phyloP scores from a whole-genome alignment of 169 alveolate genomes.

The Cryptosporidium viatorum region DNA sequence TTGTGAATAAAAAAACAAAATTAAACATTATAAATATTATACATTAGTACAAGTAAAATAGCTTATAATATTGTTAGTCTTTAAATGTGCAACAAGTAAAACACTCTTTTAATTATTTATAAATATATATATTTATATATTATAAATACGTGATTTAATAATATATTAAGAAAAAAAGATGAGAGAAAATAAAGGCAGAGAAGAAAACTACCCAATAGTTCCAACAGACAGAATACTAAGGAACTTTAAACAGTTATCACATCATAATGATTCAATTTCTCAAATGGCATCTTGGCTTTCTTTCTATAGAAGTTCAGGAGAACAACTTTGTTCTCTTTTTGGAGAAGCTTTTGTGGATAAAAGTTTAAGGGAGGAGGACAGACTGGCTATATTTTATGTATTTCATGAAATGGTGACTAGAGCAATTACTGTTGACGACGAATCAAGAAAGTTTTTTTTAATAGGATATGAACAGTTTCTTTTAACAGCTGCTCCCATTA shows the following conservation, averaged over 20 bases:
- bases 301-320: constrained; percentile 70
- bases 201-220: constrained; percentile 42
- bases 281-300: constrained; percentile 76
- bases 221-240: constrained; percentile 63
- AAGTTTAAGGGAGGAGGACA: constrained; percentile 50
- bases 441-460: constrained; percentile 40
- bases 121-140: background rate
- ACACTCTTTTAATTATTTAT: too few relatives aligned
- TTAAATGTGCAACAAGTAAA: background rate
- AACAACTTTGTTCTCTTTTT: constrained; percentile 52
- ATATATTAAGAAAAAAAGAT: background rate
- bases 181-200: constrained; percentile 13
- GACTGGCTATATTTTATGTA: constrained; percentile 64
- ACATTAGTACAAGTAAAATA: background rate
- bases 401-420: constrained; percentile 70
- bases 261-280: constrained; percentile 68
- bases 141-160: background rate
- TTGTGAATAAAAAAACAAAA: background rate
- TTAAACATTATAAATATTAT: background rate
- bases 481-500: constrained; percentile 67
- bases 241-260: constrained; percentile 64
- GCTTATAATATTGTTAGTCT: background rate
- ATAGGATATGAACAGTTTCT: constrained; percentile 72
- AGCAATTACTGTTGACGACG: constrained; percentile 52
- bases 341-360: constrained; percentile 75